Percentiles rank a stretch among this genome's conserved stretches.
phyloP scores from a whole-genome alignment of 169 alveolate species.

The Plasmodium gonderi region DNA sequence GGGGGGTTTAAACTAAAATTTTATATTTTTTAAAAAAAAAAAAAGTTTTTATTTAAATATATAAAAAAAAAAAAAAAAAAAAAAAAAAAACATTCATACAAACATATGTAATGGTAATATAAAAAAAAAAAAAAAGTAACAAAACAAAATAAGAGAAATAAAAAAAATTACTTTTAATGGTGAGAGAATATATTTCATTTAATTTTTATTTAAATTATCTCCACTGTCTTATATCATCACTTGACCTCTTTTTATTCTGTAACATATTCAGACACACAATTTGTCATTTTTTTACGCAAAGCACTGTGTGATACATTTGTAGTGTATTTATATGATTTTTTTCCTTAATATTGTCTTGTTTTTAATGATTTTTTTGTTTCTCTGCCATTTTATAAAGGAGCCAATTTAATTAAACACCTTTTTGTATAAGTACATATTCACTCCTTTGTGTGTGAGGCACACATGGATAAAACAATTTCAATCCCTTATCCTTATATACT shows the following conservation, averaged over 20 bases:
- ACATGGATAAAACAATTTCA: background rate
- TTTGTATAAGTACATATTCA: background rate
- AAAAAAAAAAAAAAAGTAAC: background rate
- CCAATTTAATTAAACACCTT: background rate
- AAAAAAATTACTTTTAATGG: background rate
- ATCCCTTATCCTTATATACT: background rate
- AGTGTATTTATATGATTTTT: background rate
- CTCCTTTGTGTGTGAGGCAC: background rate
- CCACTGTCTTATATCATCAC: background rate
- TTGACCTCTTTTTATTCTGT: conserved; percentile 9
- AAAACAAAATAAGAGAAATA: background rate
- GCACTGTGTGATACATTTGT: conserved; percentile 15
- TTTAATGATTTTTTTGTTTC: conserved; percentile 22
- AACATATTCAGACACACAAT: background rate
- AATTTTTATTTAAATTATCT: conserved; percentile 5
- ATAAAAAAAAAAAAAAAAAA: background rate
- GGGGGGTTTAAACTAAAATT: too few species aligned
- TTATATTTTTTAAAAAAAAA: background rate
- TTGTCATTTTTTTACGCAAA: conserved; percentile 22
- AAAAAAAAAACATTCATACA: background rate
- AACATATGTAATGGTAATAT: background rate
- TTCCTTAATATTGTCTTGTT: conserved; percentile 19
- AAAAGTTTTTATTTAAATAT: background rate
- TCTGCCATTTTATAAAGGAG: background rate
- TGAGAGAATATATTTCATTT: background rate